Evolutionary conservation across 768 basidiomycete genomes (phyloP), one percentile per base, ranked within the genome.

Genomic region (Omphalotus guepiniiformis): DNA sequence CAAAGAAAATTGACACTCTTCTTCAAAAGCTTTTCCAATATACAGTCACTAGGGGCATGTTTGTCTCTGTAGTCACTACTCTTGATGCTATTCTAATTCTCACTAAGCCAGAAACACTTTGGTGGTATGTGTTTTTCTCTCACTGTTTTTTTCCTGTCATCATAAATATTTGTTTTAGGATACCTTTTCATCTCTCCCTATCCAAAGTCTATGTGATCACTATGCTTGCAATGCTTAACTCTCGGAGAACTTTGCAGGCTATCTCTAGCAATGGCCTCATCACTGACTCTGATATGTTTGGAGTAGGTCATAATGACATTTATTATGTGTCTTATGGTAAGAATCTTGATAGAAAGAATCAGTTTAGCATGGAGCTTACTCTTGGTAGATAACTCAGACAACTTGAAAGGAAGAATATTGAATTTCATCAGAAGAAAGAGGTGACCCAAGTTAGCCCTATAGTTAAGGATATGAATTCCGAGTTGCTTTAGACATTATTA

Each of bases 41-140:
- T 23, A 41, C 39, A 21, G 39, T 41, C 39, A 41, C 39, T 25
- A 16, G 39, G 16, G 39, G 39, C 15, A 16, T 41, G 19, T 16
- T 41, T 22, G 39, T 41, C 25, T 21, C 39, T 21, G 6, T 41
- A 6, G 25, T 7, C 15, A 16, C 19, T 9, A 41, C 39, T 8
- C 5, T 11, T 5, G 19, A 21, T 23, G 15, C 26, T 26, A 25
- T 41, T 21, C 7, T 41, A 23, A 21, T 5, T 12, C 22, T 41
- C 11, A 16, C 21, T 13, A 12, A 41, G 16, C 13, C 39, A 9
- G 6, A 22, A 4, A 41, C 7, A 41, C 21, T 41, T 5, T 41
- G 39, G 39, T 41, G 39, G 39, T 41, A 26, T 21, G 39, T 12
- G n/a, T n/a, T n/a, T n/a, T n/a, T n/a, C n/a, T n/a, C n/a, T n/a